Percentiles rank a stretch among this genome's conserved stretches.
Conservation (phyloP, 202 grass and related monocot genomes). For the Cymbopogon flexuosus region DNA sequence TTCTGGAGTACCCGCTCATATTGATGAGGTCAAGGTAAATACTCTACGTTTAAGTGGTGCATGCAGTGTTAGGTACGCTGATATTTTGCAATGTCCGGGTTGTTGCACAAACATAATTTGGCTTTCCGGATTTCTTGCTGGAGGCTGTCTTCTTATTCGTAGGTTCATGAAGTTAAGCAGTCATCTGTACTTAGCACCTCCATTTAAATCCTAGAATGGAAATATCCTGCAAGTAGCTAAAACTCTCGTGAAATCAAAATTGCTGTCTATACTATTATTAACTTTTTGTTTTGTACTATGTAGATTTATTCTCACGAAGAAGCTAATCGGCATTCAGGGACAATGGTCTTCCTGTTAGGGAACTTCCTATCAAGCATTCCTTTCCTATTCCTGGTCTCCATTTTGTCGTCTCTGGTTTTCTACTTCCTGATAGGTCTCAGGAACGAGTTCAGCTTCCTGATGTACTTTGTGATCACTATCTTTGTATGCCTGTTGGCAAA, state of each 20-base stretch:
- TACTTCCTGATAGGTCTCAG: conserved; percentile 85
- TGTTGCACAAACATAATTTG: not conserved
- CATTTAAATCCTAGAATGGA: not conserved
- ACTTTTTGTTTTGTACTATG: conserved; percentile 3
- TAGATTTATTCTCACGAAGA: conserved; percentile 80
- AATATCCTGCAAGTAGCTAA: not conserved
- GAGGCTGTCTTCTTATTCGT: not conserved
- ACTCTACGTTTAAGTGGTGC: not conserved
- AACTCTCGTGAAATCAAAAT: not conserved
- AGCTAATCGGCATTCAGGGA: conserved; percentile 65
- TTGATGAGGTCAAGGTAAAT: conserved; percentile 74
- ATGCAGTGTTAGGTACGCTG: not conserved
- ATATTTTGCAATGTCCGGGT: not conserved
- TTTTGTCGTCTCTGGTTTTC: conserved; percentile 67
- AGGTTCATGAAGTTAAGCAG: not conserved
- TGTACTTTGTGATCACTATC: conserved; percentile 76
- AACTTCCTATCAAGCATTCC: conserved; percentile 74
- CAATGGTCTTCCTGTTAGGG: conserved; percentile 69
- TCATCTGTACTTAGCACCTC: not conserved
- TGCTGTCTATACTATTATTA: not conserved
- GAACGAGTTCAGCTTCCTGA: conserved; percentile 74
- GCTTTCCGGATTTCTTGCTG: not conserved
- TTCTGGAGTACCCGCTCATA: conserved; percentile 81
- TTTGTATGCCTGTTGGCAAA: conserved; percentile 86
- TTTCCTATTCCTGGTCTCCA: conserved; percentile 74